Conservation (phyloP, 176 grass and related monocot genomes). For the Dendrocalamus sinicus region DNA sequence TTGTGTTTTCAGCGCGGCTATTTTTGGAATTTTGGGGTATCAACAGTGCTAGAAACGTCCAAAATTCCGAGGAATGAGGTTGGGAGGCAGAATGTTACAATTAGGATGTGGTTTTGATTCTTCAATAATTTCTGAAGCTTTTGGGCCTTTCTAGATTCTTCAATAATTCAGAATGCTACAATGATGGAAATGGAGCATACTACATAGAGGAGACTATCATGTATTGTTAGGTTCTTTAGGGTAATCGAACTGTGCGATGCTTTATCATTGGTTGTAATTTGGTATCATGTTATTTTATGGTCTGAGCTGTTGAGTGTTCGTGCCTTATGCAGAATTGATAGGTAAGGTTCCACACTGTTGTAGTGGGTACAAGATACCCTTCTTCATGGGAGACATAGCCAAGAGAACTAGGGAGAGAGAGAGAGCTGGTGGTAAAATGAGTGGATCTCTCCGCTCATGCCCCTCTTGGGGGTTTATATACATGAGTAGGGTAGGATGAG, state of each 20-base stretch:
- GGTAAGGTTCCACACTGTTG: not conserved
- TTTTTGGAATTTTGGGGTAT: too few relatives aligned
- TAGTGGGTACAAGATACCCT: too few relatives aligned
- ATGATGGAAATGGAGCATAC: not conserved
- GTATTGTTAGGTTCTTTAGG: not conserved
- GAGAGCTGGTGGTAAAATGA: too few relatives aligned
- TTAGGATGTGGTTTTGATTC: conserved; percentile 16
- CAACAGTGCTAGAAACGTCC: too few relatives aligned
- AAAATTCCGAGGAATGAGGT: not conserved
- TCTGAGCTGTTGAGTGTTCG: not conserved
- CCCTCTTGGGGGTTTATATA: too few relatives aligned
- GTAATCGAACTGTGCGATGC: not conserved
- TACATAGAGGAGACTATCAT: not conserved
- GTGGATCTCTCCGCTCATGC: too few relatives aligned
- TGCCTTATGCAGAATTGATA: not conserved
- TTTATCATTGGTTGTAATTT: not conserved
- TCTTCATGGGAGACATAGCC: too few relatives aligned
- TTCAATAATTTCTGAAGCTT: conserved; percentile 1
- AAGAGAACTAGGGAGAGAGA: too few relatives aligned
- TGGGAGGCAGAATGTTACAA: not conserved
- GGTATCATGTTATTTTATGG: not conserved
- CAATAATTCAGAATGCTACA: not conserved
- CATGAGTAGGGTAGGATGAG: too few relatives aligned
- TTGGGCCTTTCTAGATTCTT: not conserved
- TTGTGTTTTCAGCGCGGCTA: too few relatives aligned